These are phyloP conservation scores for Colletotrichum paranaense DNA, from an alignment of 2,329 filamentous ascomycete species.

Conservation along the genomic window DNA sequence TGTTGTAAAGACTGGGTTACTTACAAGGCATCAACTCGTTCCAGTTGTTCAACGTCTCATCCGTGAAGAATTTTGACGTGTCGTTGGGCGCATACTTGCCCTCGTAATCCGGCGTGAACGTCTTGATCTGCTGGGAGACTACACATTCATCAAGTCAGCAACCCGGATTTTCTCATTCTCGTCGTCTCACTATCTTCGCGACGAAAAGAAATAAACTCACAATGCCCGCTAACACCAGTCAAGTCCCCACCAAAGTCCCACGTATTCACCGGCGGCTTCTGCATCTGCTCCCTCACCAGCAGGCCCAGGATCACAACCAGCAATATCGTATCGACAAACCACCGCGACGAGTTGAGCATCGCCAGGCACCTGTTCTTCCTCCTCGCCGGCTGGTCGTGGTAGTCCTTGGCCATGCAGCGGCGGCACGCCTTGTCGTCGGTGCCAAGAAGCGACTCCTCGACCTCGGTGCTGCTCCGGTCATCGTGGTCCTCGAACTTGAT, in stretches of 20 bases:
- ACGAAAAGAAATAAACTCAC: conserved; percentile 28
- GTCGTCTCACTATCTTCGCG: background rate
- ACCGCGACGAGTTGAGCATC: conserved; percentile 41
- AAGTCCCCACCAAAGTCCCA: conserved; percentile 50
- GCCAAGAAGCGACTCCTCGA: conserved; percentile 48
- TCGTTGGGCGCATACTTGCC: conserved; percentile 50
- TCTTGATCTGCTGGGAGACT: conserved; percentile 53
- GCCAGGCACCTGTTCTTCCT: conserved; percentile 29
- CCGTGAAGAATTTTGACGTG: conserved; percentile 53
- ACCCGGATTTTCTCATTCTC: background rate
- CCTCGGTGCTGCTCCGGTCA: conserved; percentile 45
- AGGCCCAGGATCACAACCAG: conserved; percentile 46
- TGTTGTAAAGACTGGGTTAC: background rate
- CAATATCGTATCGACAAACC: conserved; percentile 46
- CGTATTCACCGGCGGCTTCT: conserved; percentile 36
- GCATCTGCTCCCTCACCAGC: conserved; percentile 43
- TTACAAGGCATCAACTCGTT: conserved; percentile 50
- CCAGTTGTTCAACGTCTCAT: conserved; percentile 49
- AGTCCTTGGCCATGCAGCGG: conserved; percentile 6
- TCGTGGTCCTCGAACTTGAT: conserved; percentile 41
- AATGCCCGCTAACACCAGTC: conserved; percentile 48
- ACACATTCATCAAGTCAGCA: background rate
- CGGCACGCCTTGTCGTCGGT: conserved; percentile 39
- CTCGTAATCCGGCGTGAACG: conserved; percentile 48
- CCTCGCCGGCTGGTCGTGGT: conserved; percentile 4